Conservation (phyloP, 106 monocot species). For the Allium cepa region DNA sequence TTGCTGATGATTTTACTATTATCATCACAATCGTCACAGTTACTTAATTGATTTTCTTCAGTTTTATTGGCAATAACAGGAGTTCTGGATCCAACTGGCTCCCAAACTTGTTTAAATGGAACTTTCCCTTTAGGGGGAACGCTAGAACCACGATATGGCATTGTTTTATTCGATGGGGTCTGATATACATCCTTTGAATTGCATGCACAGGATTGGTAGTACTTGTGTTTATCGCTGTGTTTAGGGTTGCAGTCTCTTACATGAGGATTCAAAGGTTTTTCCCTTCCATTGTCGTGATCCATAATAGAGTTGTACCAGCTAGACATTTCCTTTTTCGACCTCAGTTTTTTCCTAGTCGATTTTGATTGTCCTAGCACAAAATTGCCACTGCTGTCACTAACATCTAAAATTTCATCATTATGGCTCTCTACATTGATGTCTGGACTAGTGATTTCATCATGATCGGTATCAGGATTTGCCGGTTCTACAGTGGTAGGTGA, state of each 20-base stretch:
- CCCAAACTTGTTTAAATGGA: conserved; percentile 52
- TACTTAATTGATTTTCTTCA: conserved; percentile 7
- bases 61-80: conserved; percentile 7
- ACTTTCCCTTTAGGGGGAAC: conserved; percentile 26
- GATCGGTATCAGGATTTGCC: conserved; percentile 33
- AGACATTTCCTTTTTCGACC: conserved; percentile 33
- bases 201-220: conserved; percentile 21
- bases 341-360: conserved; percentile 47
- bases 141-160: conserved; percentile 17
- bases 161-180: conserved; percentile 12
- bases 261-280: neutral
- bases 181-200: conserved; percentile 19
- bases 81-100: conserved; percentile 34
- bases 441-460: conserved; percentile 18
- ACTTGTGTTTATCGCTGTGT: conserved; percentile 33
- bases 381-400: conserved; percentile 22
- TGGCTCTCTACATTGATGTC: conserved; percentile 5
- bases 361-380: conserved; percentile 65
- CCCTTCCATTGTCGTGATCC: conserved; percentile 12
- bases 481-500: conserved; percentile 18
- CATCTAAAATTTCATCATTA: conserved; percentile 25
- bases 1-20: conserved; percentile 5
- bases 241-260: conserved; percentile 27
- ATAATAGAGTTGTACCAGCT: conserved; percentile 25
- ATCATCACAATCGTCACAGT: conserved; percentile 7